Percentiles rank a stretch among this genome's conserved stretches.
Conservation (phyloP, 176 grass and related monocot species). For the Paspalum notatum region DNA sequence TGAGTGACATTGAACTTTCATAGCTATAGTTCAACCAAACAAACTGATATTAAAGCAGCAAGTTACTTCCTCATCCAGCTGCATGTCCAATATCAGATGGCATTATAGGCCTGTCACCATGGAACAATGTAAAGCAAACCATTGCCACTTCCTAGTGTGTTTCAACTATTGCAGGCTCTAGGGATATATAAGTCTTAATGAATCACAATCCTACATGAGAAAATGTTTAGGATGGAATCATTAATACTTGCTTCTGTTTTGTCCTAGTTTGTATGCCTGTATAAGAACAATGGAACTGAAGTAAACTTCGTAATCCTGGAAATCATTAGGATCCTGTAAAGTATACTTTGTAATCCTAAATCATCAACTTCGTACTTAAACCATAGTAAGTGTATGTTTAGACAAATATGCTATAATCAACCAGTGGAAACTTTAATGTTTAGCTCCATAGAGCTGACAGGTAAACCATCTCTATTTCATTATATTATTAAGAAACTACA, state of each 20-base stretch:
- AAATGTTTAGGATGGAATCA: background rate
- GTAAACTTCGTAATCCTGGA: no score
- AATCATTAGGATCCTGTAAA: no score
- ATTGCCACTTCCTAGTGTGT: background rate
- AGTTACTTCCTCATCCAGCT: background rate
- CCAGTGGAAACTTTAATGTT: background rate
- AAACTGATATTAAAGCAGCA: conserved; percentile 18
- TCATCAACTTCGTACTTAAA: conserved; percentile 6
- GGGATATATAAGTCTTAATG: background rate
- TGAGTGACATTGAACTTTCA: conserved; percentile 5
- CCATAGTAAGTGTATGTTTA: conserved; percentile 4
- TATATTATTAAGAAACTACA: conserved; percentile 29
- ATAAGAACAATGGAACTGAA: background rate
- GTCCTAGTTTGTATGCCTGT: background rate
- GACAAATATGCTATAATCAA: background rate
- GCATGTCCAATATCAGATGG: background rate
- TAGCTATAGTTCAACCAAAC: conserved; percentile 9
- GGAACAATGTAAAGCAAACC: background rate
- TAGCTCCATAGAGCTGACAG: background rate
- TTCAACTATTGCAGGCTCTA: background rate
- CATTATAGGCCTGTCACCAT: background rate
- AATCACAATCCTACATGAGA: background rate
- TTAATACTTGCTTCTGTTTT: conserved; percentile 3
- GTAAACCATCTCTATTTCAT: conserved; percentile 4
- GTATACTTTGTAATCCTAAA: conserved; percentile 8